Conservation (phyloP, 495 filamentous ascomycete genomes). For the Tuber melanosporum region DNA sequence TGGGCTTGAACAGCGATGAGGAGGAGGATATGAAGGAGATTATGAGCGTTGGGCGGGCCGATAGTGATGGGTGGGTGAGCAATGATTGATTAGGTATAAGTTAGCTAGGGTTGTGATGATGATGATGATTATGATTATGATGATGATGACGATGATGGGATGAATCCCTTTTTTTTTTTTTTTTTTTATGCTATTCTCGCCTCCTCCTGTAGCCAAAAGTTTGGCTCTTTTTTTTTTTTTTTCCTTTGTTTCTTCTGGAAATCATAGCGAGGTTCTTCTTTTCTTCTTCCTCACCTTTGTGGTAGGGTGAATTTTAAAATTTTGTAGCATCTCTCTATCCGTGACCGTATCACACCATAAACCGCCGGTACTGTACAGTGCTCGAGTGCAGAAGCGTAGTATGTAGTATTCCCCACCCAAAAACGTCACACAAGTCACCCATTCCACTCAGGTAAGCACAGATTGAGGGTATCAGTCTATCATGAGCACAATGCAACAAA, state of each 20-base stretch:
- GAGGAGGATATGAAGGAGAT: conserved; percentile 89
- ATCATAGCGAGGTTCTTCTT: conserved; percentile 9
- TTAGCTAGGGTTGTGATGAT: conserved; percentile 1
- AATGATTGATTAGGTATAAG: conserved; percentile 27
- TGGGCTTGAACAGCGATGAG: conserved; percentile 82
- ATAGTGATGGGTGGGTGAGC: conserved; percentile 57
- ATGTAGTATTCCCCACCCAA: neutral
- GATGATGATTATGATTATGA: conserved; percentile 10
- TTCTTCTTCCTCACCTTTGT: neutral
- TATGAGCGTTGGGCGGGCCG: conserved; percentile 89
- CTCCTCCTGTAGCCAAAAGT: neutral
- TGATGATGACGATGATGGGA: conserved; percentile 10
- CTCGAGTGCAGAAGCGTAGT: neutral
- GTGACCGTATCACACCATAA: neutral
- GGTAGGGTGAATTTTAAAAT: neutral
- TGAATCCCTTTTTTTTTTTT: neutral
- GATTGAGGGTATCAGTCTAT: neutral
- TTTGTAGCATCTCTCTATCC: neutral
- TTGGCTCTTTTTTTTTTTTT: neutral
- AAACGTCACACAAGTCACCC: neutral
- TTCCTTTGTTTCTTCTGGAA: neutral
- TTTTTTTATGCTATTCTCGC: neutral
- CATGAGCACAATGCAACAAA: neutral
- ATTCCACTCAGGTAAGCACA: neutral
- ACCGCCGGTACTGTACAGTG: neutral